Evolutionary conservation across 257 asterid species (phyloP), one percentile per base, ranked within the genome.

Genomic region (Solanum rostratum): DNA sequence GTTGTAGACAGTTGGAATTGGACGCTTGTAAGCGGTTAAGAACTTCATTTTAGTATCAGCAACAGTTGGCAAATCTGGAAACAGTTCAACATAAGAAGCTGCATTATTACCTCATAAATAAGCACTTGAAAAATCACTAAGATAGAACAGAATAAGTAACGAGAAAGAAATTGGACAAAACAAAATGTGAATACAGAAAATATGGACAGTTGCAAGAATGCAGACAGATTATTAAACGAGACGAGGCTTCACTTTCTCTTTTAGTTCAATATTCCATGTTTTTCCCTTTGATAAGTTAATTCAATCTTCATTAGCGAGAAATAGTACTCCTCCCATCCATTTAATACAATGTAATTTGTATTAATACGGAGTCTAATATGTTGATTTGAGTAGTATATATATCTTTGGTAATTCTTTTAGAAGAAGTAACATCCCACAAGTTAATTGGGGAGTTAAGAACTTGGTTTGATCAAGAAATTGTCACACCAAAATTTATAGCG

Each of bases 1-100:
- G 92, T 93, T 92, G 93, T 95, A 96, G 88, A 96, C 84, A 85
- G 98, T 93, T 19, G 99, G 98, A 86, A 96, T 93, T 22, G 99
- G 99, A 82, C 92, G 91, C 90, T 93, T 96, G 81, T 96, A 96
- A 27, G 98, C 92, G 86, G 89, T 95, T 85, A 96, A 88, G 92
- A 96, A 96, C 86, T 92, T 95, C 85, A 76, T 30, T 87, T 96
- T 96, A 78, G 99, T 96, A 84, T 93, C 93, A 9, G 98, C 62
- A 12, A 96, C 98, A 69, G 98, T 92, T 37, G 98, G 98, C 85
- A 89, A 53, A 88, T 94, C 98, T 96, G 98, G 81, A 87, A 88
- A 85, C 68, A 86, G 80, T 37, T 78, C 55, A 37, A 71, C 1
- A 85, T 27, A 76, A 49, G 7, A 52, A 10, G 10, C 16, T 29